Evolutionary conservation across 345 rosid species (phyloP).

Genomic region (Hibiscus tridactylites): DNA sequence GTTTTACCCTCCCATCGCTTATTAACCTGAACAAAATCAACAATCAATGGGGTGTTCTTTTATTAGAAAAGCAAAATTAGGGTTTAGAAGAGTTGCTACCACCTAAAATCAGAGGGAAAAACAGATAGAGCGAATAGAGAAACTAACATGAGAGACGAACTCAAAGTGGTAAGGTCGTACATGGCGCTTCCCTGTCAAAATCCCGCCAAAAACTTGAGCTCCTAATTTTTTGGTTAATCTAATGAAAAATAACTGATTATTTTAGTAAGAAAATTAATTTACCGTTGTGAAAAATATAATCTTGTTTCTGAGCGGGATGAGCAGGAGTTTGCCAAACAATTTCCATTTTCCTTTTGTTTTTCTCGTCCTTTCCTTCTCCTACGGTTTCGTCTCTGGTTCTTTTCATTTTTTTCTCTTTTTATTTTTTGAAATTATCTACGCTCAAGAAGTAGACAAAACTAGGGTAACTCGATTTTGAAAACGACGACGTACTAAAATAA

Average conservation of each 20-base stretch:
- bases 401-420: background rate
- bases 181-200: slow-evolving; percentile 62
- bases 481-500: too few relatives aligned
- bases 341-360: slow-evolving; percentile 29
- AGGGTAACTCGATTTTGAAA: too few relatives aligned
- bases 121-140: background rate
- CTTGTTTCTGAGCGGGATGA: slow-evolving; percentile 47
- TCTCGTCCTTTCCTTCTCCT: slow-evolving; percentile 13
- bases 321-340: slow-evolving; percentile 59
- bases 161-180: slow-evolving; percentile 83
- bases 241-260: background rate
- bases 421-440: too few relatives aligned
- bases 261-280: slow-evolving; percentile 13
- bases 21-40: slow-evolving; percentile 45
- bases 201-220: slow-evolving; percentile 21
- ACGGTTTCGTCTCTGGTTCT: slow-evolving; percentile 27
- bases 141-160: slow-evolving; percentile 75
- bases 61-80: background rate
- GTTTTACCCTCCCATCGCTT: slow-evolving; percentile 91
- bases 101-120: background rate
- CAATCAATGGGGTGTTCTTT: background rate
- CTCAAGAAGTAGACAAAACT: too few relatives aligned
- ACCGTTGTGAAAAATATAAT: slow-evolving; percentile 3
- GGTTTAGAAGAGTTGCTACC: background rate
- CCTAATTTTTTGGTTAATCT: slow-evolving; percentile 6